Percentiles rank a stretch among this genome's conserved stretches.
These are phyloP conservation scores for Collybia mongolica DNA, from an alignment of 768 basidiomycete species.

Conservation along the genomic window DNA sequence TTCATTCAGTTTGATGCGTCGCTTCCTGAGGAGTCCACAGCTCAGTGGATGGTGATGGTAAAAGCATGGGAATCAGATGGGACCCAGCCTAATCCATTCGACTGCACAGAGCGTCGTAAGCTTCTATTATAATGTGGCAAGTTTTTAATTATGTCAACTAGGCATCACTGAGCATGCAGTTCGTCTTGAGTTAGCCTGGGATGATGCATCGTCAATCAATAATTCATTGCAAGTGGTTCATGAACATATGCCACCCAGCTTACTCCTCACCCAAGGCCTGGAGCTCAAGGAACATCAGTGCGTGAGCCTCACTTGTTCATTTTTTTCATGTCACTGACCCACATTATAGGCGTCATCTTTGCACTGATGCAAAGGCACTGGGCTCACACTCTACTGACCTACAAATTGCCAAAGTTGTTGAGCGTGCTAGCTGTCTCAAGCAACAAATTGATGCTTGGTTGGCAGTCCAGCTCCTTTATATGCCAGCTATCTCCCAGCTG, in stretches of 20 bases:
- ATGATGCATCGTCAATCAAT: no score
- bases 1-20: background rate
- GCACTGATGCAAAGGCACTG: constrained; percentile 8
- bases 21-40: background rate
- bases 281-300: constrained; percentile 33
- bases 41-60: background rate
- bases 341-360: no score
- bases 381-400: constrained; percentile 23
- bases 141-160: no score
- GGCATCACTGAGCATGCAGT: no score
- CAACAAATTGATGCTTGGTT: constrained; percentile 24
- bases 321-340: no score
- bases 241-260: background rate
- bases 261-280: constrained; percentile 22
- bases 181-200: no score
- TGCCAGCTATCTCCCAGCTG: no score
- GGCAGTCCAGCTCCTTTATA: constrained; percentile 23
- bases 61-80: background rate
- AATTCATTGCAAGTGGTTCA: background rate
- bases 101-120: background rate
- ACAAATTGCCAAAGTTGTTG: constrained; percentile 24
- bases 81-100: background rate
- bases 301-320: no score
- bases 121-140: no score
- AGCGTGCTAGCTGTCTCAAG: constrained; percentile 16